Evolutionary conservation across 345 rosid genomes (phyloP).

Genomic region (Microcos paniculata): DNA sequence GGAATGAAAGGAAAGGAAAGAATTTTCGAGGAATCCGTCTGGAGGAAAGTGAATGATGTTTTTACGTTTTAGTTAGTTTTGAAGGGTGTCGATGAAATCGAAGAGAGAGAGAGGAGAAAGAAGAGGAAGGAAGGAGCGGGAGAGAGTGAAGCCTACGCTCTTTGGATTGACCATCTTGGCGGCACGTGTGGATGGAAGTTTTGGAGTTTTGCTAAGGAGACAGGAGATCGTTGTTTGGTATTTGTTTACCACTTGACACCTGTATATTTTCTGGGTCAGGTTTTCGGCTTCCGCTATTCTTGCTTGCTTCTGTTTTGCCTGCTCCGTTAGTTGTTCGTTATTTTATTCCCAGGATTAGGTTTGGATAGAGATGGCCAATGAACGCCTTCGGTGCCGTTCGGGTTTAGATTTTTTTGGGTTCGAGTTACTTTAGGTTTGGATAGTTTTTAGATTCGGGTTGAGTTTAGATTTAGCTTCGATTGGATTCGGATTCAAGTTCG

Average conservation of each 20-base stretch:
- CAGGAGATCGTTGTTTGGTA: background rate
- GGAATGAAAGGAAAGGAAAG: background rate
- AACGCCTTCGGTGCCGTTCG: too few species aligned
- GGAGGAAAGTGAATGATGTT: background rate
- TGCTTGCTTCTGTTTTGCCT: background rate
- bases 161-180: background rate
- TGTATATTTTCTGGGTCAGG: background rate
- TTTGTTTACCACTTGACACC: background rate
- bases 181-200: constrained; percentile 7
- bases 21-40: constrained; percentile 12
- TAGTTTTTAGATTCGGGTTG: too few species aligned
- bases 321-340: too few species aligned
- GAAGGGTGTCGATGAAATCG: constrained; percentile 41
- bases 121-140: background rate
- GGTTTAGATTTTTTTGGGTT: too few species aligned
- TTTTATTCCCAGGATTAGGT: too few species aligned
- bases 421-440: too few species aligned
- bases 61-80: too few species aligned
- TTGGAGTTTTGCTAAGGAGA: background rate
- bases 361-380: too few species aligned
- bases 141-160: background rate
- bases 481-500: too few species aligned
- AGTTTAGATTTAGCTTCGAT: too few species aligned
- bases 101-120: constrained; percentile 10
- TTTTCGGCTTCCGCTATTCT: background rate